Evolutionary conservation across 108 stramenopile genomes (phyloP), one percentile per base, ranked within the genome.

Genomic region (Nannochloropsis salina): DNA sequence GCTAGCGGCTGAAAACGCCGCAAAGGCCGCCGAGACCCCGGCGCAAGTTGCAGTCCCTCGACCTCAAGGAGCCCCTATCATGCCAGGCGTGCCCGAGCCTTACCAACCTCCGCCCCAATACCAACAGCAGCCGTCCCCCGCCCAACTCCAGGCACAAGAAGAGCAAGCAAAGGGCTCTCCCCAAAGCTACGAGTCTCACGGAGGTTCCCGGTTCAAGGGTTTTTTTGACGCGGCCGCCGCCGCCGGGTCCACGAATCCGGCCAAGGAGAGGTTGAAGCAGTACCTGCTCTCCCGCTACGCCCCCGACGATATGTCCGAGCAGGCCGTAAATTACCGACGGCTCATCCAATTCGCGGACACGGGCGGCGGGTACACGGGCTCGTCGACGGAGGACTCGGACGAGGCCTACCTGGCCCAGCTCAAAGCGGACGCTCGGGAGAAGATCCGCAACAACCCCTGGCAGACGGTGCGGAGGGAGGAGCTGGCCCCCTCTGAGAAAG

Each of bases 261-360:
- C 61, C 2, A 74, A 74, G 61, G 61, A 74, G 61, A 74, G 61
- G 8, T n/a, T 74, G 61, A 74, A 74, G 61, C 61, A 74, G n/a
- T 74, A n/a, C 61, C 61, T 74, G 61, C 61, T 74, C 61, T 74
- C 61, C 61, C 15, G n/a, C 20, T 74, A 74, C 61, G 61, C 61
- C 61, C 61, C 61, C 15, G 61, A 74, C 61, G 61, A 74, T n/a
- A 74, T 74, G 61, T n/a, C 20, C 61, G 61, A 74, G 6, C 3
- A 74, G 6, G 61, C 61, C 3, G 61, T 74, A n/a, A 74, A 74
- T 8, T 74, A 74, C 61, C 61, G 61, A 4, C 61, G 61, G 20
- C n/a, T 74, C 20, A 74, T 74, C 61, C 61, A 74, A 15, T 74
- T 6, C 61, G 61, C 61, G 61, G 61, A 74, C 61, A 74, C 61